phyloP scores from a whole-genome alignment of 2,329 filamentous ascomycete genomes.

The Alternaria sp. region DNA sequence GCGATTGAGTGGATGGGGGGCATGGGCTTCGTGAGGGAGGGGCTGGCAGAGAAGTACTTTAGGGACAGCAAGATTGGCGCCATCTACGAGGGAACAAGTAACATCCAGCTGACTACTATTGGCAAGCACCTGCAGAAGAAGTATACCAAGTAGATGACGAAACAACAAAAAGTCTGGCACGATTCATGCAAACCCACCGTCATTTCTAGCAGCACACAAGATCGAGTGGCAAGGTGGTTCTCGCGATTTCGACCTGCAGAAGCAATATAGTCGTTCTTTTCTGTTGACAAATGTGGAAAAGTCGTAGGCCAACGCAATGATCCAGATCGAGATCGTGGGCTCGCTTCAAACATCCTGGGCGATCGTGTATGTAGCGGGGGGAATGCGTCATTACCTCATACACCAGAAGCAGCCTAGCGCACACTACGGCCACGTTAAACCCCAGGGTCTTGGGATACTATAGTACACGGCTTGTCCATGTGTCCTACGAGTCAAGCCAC shows the following conservation, averaged over 20 bases:
- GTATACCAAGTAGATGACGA: conserved; percentile 63
- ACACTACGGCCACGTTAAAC: neutral
- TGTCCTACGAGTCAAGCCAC: conserved; percentile 4
- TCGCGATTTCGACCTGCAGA: neutral
- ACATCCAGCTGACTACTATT: conserved; percentile 75
- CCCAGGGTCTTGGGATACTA: too few relatives aligned
- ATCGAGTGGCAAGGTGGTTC: neutral
- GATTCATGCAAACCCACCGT: neutral
- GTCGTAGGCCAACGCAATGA: conserved; percentile 2
- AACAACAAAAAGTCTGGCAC: neutral
- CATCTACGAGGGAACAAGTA: conserved; percentile 92
- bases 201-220: neutral
- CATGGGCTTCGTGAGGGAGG: conserved; percentile 97
- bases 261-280: neutral
- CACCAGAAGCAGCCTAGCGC: conserved; percentile 10
- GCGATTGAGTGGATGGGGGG: conserved; percentile 99
- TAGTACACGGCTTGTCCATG: neutral
- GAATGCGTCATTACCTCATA: conserved; percentile 1
- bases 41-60: conserved; percentile 97
- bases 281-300: neutral
- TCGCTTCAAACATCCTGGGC: conserved; percentile 13
- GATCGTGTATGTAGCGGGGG: conserved; percentile 8
- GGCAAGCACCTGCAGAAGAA: conserved; percentile 74
- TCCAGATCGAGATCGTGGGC: conserved; percentile 13
- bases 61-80: conserved; percentile 98